Evolutionary conservation across 1,284 basidiomycete species (phyloP).

Genomic region (Leccinum insigne): DNA sequence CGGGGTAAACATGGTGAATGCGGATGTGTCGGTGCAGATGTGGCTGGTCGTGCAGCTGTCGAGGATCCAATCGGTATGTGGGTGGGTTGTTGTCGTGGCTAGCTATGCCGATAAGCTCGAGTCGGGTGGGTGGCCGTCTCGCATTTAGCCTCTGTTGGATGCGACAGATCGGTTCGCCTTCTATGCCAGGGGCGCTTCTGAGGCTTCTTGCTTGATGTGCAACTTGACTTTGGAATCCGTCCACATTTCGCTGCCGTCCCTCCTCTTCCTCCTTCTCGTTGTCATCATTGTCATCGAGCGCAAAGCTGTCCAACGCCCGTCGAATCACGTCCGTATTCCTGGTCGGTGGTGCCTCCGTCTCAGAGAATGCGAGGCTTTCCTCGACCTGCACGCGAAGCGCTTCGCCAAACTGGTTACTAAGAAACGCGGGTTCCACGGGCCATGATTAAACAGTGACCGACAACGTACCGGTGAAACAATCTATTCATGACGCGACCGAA

Average conservation of each 20-base stretch:
- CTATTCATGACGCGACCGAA: slow-evolving; percentile 97
- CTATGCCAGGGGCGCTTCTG: too few relatives aligned
- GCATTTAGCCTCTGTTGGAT: too few relatives aligned
- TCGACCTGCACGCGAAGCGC: slow-evolving; percentile 95
- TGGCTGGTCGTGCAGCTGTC: too few relatives aligned
- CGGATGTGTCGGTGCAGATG: too few relatives aligned
- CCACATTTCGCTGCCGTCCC: slow-evolving; percentile 1
- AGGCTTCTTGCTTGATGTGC: too few relatives aligned
- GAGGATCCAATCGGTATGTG: too few relatives aligned
- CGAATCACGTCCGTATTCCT: slow-evolving; percentile 91
- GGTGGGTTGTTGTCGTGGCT: too few relatives aligned
- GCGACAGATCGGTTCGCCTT: too few relatives aligned
- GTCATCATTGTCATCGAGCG: slow-evolving; percentile 71
- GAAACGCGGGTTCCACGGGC: not conserved
- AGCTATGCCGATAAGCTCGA: too few relatives aligned
- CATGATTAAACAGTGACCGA: not conserved
- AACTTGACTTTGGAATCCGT: slow-evolving; percentile 1
- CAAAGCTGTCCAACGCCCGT: slow-evolving; percentile 84
- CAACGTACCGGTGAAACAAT: slow-evolving; percentile 86
- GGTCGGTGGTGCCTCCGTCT: slow-evolving; percentile 79
- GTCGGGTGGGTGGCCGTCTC: too few relatives aligned
- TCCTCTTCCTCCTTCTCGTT: slow-evolving; percentile 38
- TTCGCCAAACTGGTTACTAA: slow-evolving; percentile 87
- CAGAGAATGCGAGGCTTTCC: slow-evolving; percentile 95
- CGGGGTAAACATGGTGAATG: too few relatives aligned